Evolutionary conservation across 73 alveolate genomes (phyloP).

Genomic region (Uronychia binucleata): DNA sequence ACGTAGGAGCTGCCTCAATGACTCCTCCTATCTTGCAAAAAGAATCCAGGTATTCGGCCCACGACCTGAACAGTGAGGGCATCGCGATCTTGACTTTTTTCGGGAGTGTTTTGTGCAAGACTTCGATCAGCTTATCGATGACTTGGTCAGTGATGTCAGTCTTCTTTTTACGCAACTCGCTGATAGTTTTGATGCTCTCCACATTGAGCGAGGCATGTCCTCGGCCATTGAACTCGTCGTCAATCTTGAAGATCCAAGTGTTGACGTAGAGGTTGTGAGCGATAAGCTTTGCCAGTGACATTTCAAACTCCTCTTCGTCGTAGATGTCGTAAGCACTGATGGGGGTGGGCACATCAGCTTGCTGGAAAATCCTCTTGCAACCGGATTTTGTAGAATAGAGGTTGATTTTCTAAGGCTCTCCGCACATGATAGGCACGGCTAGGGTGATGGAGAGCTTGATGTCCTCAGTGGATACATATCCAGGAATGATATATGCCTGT

Average conservation of each 20-base stretch:
- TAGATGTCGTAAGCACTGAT: slow-evolving; percentile 95
- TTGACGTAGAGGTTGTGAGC: slow-evolving; percentile 91
- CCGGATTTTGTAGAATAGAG: slow-evolving; percentile 97
- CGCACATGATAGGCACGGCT: slow-evolving; percentile 94
- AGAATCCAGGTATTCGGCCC: slow-evolving; percentile 90
- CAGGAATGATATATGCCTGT: slow-evolving; percentile 96
- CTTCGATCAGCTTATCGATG: slow-evolving; percentile 77
- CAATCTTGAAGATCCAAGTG: slow-evolving; percentile 97
- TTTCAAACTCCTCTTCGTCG: slow-evolving; percentile 94
- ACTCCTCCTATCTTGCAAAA: slow-evolving; percentile 96
- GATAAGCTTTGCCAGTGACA: slow-evolving; percentile 90
- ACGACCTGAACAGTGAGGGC: slow-evolving; percentile 83
- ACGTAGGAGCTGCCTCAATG: slow-evolving; percentile 96
- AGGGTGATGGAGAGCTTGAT: slow-evolving; percentile 89
- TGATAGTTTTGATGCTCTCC: slow-evolving; percentile 72
- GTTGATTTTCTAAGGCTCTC: slow-evolving; percentile 92
- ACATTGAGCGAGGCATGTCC: slow-evolving; percentile 95
- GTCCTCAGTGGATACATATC: slow-evolving; percentile 90
- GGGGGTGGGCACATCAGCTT: slow-evolving; percentile 95
- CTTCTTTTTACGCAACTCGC: slow-evolving; percentile 72
- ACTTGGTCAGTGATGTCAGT: slow-evolving; percentile 76
- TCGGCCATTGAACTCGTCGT: slow-evolving; percentile 97
- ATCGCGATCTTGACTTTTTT: slow-evolving; percentile 92
- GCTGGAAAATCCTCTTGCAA: slow-evolving; percentile 89
- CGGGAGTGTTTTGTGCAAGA: slow-evolving; percentile 79